Evolutionary conservation across 306 rosid genomes (phyloP).

Genomic region (Ceratonia siliqua): DNA sequence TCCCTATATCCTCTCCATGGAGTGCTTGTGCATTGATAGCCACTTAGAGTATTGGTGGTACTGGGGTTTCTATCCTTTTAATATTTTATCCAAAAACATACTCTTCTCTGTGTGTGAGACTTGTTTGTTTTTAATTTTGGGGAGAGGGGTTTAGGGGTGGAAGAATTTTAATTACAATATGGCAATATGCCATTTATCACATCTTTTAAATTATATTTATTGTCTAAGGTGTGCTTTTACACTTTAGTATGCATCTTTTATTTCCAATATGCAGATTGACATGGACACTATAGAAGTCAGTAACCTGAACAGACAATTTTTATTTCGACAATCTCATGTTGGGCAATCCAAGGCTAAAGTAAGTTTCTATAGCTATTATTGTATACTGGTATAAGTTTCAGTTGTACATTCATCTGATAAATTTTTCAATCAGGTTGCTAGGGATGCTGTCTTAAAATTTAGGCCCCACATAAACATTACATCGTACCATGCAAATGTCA

Average conservation of each 20-base stretch:
- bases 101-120: background rate
- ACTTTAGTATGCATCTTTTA: constrained; percentile 17
- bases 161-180: background rate
- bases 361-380: constrained; percentile 32
- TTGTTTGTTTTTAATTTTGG: background rate
- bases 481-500: constrained; percentile 93
- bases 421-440: constrained; percentile 80
- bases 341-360: constrained; percentile 98
- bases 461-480: constrained; percentile 85
- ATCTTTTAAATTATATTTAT: constrained; percentile 7
- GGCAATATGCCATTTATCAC: constrained; percentile 5
- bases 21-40: constrained; percentile 17
- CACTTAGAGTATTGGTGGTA: background rate
- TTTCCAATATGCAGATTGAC: constrained; percentile 74
- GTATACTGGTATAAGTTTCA: constrained; percentile 20
- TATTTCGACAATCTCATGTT: constrained; percentile 95
- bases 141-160: background rate
- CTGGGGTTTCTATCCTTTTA: background rate
- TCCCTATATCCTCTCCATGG: background rate
- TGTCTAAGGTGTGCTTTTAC: constrained; percentile 22
- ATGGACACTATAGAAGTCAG: constrained; percentile 99
- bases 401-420: constrained; percentile 33
- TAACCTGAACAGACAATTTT: constrained; percentile 97
- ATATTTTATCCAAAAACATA: background rate
- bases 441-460: constrained; percentile 95